These are phyloP conservation scores for Triglochin maritima DNA, from an alignment of 106 monocot genomes.

Conservation along the genomic window DNA sequence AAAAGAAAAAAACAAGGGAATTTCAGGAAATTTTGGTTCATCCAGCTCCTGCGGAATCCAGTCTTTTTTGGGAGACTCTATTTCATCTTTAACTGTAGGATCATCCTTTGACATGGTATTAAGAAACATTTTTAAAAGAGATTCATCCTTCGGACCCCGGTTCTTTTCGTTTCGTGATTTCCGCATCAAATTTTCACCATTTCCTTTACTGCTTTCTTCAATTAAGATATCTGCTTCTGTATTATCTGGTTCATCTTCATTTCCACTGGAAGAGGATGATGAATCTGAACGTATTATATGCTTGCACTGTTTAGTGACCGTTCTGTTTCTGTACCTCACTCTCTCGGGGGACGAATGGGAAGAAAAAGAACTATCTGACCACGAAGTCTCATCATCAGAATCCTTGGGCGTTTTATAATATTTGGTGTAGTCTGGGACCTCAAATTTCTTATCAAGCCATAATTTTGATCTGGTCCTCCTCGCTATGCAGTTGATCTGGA, in stretches of 20 bases:
- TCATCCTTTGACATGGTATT: conserved; percentile 4
- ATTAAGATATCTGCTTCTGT: neutral
- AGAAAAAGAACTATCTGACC: neutral
- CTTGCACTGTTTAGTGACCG: neutral
- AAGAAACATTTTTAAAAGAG: conserved; percentile 6
- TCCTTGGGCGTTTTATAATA: neutral
- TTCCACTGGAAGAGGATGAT: neutral
- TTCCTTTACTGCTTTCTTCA: neutral
- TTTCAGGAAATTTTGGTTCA: neutral
- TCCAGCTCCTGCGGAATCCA: neutral
- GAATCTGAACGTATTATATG: neutral
- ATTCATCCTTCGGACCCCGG: conserved; percentile 4
- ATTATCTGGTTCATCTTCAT: neutral
- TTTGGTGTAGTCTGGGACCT: conserved; percentile 3
- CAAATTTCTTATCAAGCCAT: neutral
- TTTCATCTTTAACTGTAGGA: neutral
- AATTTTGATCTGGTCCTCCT: conserved; percentile 13
- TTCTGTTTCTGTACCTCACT: neutral
- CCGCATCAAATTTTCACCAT: neutral
- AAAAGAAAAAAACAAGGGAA: conserved; percentile 21
- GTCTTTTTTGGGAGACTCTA: neutral
- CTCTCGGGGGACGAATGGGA: neutral
- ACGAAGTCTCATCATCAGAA: conserved; percentile 4
- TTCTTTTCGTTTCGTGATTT: neutral
- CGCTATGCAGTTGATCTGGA: conserved; percentile 7